These are phyloP conservation scores for Leptographium wingfieldii DNA, from an alignment of 2,329 filamentous ascomycete genomes.

Conservation along the genomic window DNA sequence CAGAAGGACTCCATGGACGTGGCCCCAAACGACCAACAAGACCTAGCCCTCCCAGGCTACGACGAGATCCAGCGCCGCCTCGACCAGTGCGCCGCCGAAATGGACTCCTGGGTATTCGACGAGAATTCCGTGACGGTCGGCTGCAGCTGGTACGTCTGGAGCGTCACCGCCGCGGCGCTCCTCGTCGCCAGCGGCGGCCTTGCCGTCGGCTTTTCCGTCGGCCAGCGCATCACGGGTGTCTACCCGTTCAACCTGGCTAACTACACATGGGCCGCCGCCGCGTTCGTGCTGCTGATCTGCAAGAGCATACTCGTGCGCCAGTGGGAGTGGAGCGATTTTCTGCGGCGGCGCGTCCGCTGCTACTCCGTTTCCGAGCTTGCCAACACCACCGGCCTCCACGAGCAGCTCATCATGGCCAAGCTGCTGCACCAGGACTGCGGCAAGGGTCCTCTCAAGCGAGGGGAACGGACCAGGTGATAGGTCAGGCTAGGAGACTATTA, in stretches of 20 bases:
- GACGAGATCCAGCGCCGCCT: too few relatives aligned
- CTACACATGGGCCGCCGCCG: slow-evolving; percentile 17
- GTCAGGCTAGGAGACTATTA: too few relatives aligned
- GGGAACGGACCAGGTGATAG: too few relatives aligned
- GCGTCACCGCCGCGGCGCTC: neutral
- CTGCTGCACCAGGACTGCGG: slow-evolving; percentile 14
- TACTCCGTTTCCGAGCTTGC: slow-evolving; percentile 15
- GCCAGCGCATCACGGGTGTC: slow-evolving; percentile 16
- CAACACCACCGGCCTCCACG: slow-evolving; percentile 13
- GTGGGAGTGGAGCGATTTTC: slow-evolving; percentile 20
- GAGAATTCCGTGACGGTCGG: neutral
- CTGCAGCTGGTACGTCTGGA: neutral
- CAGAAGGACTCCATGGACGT: too few relatives aligned
- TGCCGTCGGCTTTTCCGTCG: slow-evolving; percentile 15
- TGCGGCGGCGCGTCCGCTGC: slow-evolving; percentile 16
- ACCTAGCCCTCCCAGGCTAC: too few relatives aligned
- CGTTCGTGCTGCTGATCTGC: slow-evolving; percentile 16
- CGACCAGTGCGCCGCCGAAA: neutral
- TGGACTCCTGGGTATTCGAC: neutral
- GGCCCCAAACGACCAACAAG: too few relatives aligned
- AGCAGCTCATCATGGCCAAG: slow-evolving; percentile 16
- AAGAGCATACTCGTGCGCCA: slow-evolving; percentile 15
- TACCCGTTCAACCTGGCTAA: slow-evolving; percentile 18
- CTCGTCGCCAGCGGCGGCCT: slow-evolving; percentile 15
- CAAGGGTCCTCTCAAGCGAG: too few relatives aligned